A percentile compares a stretch with the other conserved stretches of the same genome.
These are phyloP conservation scores for Cyclotella atomus DNA, from an alignment of 108 stramenopile genomes.

Conservation along the genomic window DNA sequence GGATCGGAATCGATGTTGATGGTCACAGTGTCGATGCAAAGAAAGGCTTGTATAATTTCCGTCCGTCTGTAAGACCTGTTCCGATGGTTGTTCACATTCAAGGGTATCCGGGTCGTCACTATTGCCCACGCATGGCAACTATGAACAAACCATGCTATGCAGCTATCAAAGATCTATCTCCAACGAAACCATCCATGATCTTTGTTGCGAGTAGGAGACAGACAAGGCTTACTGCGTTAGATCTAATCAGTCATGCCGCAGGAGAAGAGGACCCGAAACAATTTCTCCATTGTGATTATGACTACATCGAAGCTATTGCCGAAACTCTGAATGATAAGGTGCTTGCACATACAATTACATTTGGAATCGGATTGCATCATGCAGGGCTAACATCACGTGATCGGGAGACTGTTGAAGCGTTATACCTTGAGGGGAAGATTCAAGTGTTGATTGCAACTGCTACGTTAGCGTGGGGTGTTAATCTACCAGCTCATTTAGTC, in stretches of 20 bases:
- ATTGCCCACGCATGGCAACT: slow-evolving; percentile 96
- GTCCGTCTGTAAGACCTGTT: slow-evolving; percentile 92
- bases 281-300: slow-evolving; percentile 83
- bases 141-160: slow-evolving; percentile 99
- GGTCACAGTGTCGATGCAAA: slow-evolving; percentile 33
- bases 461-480: slow-evolving; percentile 97
- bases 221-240: slow-evolving; percentile 97
- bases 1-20: slow-evolving; percentile 92
- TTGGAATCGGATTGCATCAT: slow-evolving; percentile 99
- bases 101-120: slow-evolving; percentile 95
- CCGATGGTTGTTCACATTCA: slow-evolving; percentile 95
- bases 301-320: slow-evolving; percentile 73
- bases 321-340: slow-evolving; percentile 83
- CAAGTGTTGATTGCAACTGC: slow-evolving; percentile 94
- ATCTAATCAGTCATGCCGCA: slow-evolving; percentile 87
- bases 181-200: slow-evolving; percentile 91
- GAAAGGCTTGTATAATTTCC: slow-evolving; percentile 94
- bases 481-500: slow-evolving; percentile 94
- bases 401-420: slow-evolving; percentile 84
- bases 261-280: slow-evolving; percentile 75
- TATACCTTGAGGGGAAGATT: slow-evolving; percentile 92
- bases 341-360: slow-evolving; percentile 92
- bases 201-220: slow-evolving; percentile 93
- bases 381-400: slow-evolving; percentile 82
- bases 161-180: slow-evolving; percentile 94